Conservation (phyloP, 2,329 filamentous ascomycete genomes). For the Scedosporium boydii region DNA sequence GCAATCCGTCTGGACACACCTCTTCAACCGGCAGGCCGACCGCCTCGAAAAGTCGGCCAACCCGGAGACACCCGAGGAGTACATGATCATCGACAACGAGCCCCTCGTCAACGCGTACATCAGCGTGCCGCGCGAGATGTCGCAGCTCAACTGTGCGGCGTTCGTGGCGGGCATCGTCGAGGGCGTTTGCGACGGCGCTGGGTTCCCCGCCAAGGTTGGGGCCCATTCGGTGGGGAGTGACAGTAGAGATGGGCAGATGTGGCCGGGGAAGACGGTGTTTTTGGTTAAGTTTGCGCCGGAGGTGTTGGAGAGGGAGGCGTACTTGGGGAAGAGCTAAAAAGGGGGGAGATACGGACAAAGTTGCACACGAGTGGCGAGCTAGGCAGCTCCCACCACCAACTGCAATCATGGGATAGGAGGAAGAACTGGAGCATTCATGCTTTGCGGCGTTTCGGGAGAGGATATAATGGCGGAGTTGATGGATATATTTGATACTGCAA, state of each 20-base stretch:
- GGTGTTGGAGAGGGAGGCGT: constrained; percentile 84
- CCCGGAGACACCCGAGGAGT: constrained; percentile 79
- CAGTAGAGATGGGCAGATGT: constrained; percentile 63
- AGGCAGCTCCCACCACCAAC: too few relatives aligned
- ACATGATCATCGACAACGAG: constrained; percentile 99
- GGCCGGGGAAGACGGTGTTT: constrained; percentile 94
- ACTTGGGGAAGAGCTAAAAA: constrained; percentile 49
- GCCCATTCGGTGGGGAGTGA: constrained; percentile 63
- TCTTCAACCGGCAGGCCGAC: constrained; percentile 86
- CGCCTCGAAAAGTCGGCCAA: constrained; percentile 82
- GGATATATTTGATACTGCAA: background rate
- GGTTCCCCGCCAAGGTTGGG: constrained; percentile 79
- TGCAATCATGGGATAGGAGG: background rate
- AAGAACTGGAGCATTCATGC: constrained; percentile 15
- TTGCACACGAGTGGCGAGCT: too few relatives aligned
- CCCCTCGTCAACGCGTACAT: constrained; percentile 93
- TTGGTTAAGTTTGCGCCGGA: constrained; percentile 86
- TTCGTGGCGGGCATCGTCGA: constrained; percentile 94
- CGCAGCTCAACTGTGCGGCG: constrained; percentile 89
- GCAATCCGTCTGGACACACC: constrained; percentile 80
- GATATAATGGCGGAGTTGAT: background rate
- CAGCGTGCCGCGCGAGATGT: constrained; percentile 89
- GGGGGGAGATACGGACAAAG: background rate
- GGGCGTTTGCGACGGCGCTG: constrained; percentile 88
- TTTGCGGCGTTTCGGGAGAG: constrained; percentile 7